Base-by-base conservation (phyloP, 148 eudicot species). In the Vaccinium darrowii region DNA sequence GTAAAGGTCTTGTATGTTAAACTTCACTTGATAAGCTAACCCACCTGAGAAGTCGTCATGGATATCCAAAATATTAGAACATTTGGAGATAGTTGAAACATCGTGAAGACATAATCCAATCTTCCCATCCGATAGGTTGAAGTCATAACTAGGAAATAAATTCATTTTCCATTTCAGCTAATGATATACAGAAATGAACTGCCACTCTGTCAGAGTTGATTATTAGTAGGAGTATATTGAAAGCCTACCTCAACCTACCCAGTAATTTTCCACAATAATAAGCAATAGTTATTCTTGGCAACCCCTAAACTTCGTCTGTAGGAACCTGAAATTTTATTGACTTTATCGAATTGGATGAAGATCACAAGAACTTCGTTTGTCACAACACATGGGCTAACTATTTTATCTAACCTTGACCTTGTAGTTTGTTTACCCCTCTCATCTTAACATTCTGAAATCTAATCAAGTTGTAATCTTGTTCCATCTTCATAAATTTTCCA, bases 31-130 rank as follows among this genome's bases (percentile, higher is more conserved):
- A 69, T 18, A 7, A 57, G 75, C 21, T 58, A 19, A 53, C 71
- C 51, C 76, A 90, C 95, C 94, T 92, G 95, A 30, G 93, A 51
- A 27, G 94, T 87, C 43, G 51, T n/a, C 1, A 47, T n/a, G 3
- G 78, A 39, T 18, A 75, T 47, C 18, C 78, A 47, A 75, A 43
- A 12, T 25, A 25, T 69, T 7, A 65, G 71, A 8, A 65, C 23
- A n/a, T 23, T 69, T 69, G 27, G 11, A 27, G 15, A 18, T 14
- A 11, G 15, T 54, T 11, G 15, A 54, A 54, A 27, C 74, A 69
- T 69, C 36, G 11, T 25, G 39, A 13, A 69, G 30, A 10, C 74
- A 69, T 12, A 27, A 11, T 69, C 16, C 74, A 69, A 4, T 69
- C 36, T 25, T 36, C 39, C 74, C 74, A 25, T 25, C 36, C 39